Conservation (phyloP, 2,329 filamentous ascomycete species). For the Neonectria coccinea region DNA sequence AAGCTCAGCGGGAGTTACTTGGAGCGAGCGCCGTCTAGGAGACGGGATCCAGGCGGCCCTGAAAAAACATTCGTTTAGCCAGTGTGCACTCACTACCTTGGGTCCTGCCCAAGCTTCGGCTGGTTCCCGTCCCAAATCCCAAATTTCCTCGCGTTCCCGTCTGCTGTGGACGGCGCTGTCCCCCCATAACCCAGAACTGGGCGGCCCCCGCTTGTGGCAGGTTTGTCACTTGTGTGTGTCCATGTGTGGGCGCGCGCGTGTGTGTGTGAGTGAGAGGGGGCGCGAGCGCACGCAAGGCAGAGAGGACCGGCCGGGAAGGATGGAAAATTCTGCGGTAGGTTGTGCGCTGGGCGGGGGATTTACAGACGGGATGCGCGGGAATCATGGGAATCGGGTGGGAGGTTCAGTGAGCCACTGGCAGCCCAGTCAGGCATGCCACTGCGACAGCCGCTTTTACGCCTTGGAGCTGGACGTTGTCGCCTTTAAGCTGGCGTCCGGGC, state of each 20-base stretch:
- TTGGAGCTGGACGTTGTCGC: no score
- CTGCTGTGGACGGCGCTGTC: slow-evolving; percentile 20
- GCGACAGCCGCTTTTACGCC: slow-evolving; percentile 15
- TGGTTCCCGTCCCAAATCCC: neutral
- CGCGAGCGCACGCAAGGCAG: neutral
- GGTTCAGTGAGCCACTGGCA: slow-evolving; percentile 20
- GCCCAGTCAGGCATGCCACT: slow-evolving; percentile 7
- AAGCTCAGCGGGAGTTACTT: slow-evolving; percentile 10
- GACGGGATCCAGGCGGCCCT: neutral
- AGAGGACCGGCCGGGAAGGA: no score
- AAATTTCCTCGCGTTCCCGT: slow-evolving; percentile 9
- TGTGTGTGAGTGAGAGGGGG: slow-evolving; percentile 1
- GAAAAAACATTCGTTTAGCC: neutral
- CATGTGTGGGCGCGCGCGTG: no score
- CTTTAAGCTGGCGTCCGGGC: neutral
- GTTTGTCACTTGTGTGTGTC: neutral
- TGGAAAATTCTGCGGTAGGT: slow-evolving; percentile 12
- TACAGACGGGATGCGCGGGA: slow-evolving; percentile 1
- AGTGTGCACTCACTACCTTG: neutral
- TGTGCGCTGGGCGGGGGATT: slow-evolving; percentile 16
- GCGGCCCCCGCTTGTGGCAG: slow-evolving; percentile 7
- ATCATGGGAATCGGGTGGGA: neutral
- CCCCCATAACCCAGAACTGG: neutral
- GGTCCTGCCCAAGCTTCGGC: slow-evolving; percentile 4
- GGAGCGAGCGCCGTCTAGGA: neutral